phyloP scores from a whole-genome alignment of 805 yeast genomes.

The Candida sithepensis region DNA sequence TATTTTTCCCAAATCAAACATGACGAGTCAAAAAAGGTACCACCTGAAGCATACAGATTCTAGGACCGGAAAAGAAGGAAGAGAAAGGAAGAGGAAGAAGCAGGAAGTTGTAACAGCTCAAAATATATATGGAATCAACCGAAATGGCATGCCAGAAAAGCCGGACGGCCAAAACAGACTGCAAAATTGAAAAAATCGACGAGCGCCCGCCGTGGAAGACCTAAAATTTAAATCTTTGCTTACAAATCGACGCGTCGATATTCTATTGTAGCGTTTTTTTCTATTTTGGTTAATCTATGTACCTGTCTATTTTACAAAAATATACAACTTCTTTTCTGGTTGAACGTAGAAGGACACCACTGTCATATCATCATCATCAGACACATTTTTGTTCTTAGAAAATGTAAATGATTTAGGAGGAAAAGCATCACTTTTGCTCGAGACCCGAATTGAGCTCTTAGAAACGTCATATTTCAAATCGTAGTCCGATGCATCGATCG shows the following conservation, averaged over 20 bases:
- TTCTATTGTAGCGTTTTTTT: no score
- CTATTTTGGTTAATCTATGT: no score
- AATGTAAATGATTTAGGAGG: neutral
- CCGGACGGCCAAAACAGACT: no score
- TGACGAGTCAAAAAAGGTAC: neutral
- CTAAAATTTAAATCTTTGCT: no score
- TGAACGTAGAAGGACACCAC: conserved; percentile 5
- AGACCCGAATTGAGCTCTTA: conserved; percentile 25
- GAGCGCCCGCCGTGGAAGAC: no score
- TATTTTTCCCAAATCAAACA: conserved; percentile 29
- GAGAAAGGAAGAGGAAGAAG: neutral
- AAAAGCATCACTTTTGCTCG: neutral
- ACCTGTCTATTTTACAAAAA: conserved; percentile 9
- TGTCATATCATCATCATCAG: conserved; percentile 12
- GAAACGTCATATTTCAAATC: conserved; percentile 26
- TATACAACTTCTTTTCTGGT: conserved; percentile 6
- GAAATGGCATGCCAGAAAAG: no score
- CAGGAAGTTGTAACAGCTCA: no score
- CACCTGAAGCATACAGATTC: neutral
- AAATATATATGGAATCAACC: no score
- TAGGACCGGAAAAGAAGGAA: neutral
- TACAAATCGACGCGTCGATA: no score
- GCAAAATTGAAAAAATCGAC: no score
- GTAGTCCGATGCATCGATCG: conserved; percentile 31
- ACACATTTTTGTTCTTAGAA: conserved; percentile 28